Evolutionary conservation across 768 basidiomycete genomes (phyloP).

Genomic region (Lactarius pseudohatsudake): DNA sequence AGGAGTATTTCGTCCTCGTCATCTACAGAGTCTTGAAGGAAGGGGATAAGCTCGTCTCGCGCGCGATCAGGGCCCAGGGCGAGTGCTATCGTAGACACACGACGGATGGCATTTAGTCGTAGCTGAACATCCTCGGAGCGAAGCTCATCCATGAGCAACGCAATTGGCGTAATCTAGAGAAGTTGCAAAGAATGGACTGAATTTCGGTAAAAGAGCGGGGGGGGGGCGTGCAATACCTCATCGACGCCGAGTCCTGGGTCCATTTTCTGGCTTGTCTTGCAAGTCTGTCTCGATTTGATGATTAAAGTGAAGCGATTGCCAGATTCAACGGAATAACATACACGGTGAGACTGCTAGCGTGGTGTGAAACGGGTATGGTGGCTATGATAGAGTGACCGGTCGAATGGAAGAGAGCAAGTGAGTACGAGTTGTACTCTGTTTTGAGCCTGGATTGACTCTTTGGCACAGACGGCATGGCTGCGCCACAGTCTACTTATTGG

Average conservation of each 20-base stretch:
- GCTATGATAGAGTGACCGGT: slow-evolving; percentile 6
- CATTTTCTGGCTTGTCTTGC: slow-evolving; percentile 15
- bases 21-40: slow-evolving; percentile 98
- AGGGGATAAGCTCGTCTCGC: slow-evolving; percentile 92
- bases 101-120: slow-evolving; percentile 94
- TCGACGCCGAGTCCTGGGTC: slow-evolving; percentile 57
- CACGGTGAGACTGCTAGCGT: slow-evolving; percentile 2
- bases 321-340: slow-evolving; percentile 8
- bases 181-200: not conserved
- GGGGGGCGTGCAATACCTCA: slow-evolving; percentile 51
- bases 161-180: slow-evolving; percentile 84
- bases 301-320: not conserved
- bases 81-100: slow-evolving; percentile 96
- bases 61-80: slow-evolving; percentile 95
- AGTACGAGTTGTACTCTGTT: slow-evolving; percentile 13
- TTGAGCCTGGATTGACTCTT: slow-evolving; percentile 7
- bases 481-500: slow-evolving; percentile 13
- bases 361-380: slow-evolving; percentile 18
- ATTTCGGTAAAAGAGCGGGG: slow-evolving; percentile 13
- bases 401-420: slow-evolving; percentile 5
- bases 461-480: not conserved
- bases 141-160: slow-evolving; percentile 96
- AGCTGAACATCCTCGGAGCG: slow-evolving; percentile 97
- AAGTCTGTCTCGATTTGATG: slow-evolving; percentile 5
- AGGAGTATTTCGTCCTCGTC: slow-evolving; percentile 98